Evolutionary conservation across 2,329 filamentous ascomycete species (phyloP).

Genomic region (Sphaerulina populicola): DNA sequence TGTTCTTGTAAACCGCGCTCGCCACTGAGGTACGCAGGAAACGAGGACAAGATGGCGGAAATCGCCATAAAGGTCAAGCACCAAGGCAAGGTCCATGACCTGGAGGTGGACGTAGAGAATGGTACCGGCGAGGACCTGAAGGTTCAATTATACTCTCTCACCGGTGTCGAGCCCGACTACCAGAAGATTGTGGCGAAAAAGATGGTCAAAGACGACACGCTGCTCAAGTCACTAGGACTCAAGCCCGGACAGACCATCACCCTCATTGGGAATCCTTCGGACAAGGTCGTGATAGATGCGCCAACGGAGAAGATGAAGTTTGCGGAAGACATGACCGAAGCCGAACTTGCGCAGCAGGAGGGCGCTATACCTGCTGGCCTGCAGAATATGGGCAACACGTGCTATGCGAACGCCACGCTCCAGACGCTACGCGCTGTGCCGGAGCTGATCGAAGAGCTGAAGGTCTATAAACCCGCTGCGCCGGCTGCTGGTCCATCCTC

Average conservation of each 20-base stretch:
- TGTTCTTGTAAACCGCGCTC: neutral
- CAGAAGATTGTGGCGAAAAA: slow-evolving; percentile 95
- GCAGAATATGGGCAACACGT: slow-evolving; percentile 91
- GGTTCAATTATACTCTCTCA: slow-evolving; percentile 88
- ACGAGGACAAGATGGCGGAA: slow-evolving; percentile 24
- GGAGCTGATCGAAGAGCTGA: slow-evolving; percentile 74
- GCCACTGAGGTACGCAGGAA: neutral
- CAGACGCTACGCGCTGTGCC: slow-evolving; percentile 83
- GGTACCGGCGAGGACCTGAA: slow-evolving; percentile 83
- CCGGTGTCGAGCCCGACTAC: slow-evolving; percentile 87
- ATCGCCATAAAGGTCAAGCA: slow-evolving; percentile 71
- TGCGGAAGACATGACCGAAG: slow-evolving; percentile 94
- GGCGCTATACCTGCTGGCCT: slow-evolving; percentile 83
- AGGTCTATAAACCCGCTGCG: slow-evolving; percentile 46
- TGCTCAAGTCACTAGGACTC: slow-evolving; percentile 72
- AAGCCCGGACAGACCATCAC: slow-evolving; percentile 83
- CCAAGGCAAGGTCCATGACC: slow-evolving; percentile 86
- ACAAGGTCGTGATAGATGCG: slow-evolving; percentile 52
- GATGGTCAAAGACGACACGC: slow-evolving; percentile 90
- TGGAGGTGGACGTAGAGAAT: slow-evolving; percentile 77
- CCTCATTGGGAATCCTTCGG: slow-evolving; percentile 89
- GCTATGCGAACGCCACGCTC: slow-evolving; percentile 96
- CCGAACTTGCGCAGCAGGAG: slow-evolving; percentile 72
- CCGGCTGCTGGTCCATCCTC: slow-evolving; percentile 22
- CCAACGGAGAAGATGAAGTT: slow-evolving; percentile 81